Conservation (phyloP, 106 monocot species). For the Hemerocallis citrina region DNA sequence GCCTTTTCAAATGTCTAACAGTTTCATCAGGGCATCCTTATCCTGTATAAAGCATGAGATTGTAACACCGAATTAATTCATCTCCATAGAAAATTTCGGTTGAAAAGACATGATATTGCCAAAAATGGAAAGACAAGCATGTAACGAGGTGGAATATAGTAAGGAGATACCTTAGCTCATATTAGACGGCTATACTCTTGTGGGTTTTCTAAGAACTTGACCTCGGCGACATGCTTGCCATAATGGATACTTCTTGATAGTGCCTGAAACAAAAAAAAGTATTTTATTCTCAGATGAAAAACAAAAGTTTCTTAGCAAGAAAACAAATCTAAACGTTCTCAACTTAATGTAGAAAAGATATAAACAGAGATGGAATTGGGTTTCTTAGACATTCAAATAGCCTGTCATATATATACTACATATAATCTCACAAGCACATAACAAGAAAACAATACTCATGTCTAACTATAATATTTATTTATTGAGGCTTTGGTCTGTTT, state of each 20-base stretch:
- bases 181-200: slow-evolving; percentile 66
- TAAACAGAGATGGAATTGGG: no score
- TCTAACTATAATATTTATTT: no score
- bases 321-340: no score
- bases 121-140: not conserved
- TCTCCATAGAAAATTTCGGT: not conserved
- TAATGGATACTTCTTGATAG: slow-evolving; percentile 83
- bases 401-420: no score
- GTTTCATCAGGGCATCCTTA: slow-evolving; percentile 55
- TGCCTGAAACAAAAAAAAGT: slow-evolving; percentile 39
- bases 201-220: slow-evolving; percentile 75
- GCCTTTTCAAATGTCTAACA: slow-evolving; percentile 81
- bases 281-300: no score
- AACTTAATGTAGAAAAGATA: no score
- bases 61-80: not conserved
- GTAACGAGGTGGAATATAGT: not conserved
- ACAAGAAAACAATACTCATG: no score
- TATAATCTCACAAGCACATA: no score
- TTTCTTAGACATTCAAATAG: no score
- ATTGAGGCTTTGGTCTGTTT: no score
- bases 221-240: slow-evolving; percentile 90
- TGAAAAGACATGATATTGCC: not conserved
- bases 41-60: slow-evolving; percentile 38
- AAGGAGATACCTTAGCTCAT: slow-evolving; percentile 37
- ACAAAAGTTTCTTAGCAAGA: no score